Evolutionary conservation across 768 basidiomycete species (phyloP), one percentile per base, ranked within the genome.

Genomic region (Suillus decipiens): DNA sequence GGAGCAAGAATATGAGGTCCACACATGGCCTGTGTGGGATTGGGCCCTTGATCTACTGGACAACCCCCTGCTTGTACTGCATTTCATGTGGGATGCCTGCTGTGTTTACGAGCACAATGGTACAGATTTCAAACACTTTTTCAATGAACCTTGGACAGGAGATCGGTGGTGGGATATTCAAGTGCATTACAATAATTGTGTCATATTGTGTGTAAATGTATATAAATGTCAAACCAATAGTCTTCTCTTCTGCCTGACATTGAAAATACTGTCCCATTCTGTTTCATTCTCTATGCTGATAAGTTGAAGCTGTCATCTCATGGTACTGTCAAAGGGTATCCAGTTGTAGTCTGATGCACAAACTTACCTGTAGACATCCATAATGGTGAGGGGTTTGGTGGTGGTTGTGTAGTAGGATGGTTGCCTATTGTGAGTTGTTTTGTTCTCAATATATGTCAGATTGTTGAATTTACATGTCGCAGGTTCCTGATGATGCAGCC

Each of bases 81-180:
- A 71, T 2, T 73, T 75, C 55, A 64, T 67, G n/a, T 79, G 77
- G 74, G 72, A 78, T 71, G 76, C 76, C 7, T 41, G 69, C 22
- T 59, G 57, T n/a, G 59, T 66, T 4, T 78, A 62, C 65, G 71
- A 68, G 39, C 76, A 68, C 59, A 66, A 75, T 63, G 72, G 70
- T 0, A 33, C 58, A 6, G 1, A 39, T 2, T 79, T 71, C 53
- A 66, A 71, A 19, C 68, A 69, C 0, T 73, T 78, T 54, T 50
- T 72, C 22, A 48, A 76, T 56, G 76, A 81, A 58, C 78, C 78
- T 3, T 78, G 77, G 73, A 77, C 76, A 2, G 78, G 70, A 2
- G 58, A 78, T 41, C 10, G 56, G 5, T 78, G 70, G 57, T 81
- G 79, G 79, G 67, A 78, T 2, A 66, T 75, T 9, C 77, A 81